Evolutionary conservation across 2,329 filamentous ascomycete genomes (phyloP), one percentile per base, ranked within the genome.

Genomic region (Teratosphaeria nubilosa): DNA sequence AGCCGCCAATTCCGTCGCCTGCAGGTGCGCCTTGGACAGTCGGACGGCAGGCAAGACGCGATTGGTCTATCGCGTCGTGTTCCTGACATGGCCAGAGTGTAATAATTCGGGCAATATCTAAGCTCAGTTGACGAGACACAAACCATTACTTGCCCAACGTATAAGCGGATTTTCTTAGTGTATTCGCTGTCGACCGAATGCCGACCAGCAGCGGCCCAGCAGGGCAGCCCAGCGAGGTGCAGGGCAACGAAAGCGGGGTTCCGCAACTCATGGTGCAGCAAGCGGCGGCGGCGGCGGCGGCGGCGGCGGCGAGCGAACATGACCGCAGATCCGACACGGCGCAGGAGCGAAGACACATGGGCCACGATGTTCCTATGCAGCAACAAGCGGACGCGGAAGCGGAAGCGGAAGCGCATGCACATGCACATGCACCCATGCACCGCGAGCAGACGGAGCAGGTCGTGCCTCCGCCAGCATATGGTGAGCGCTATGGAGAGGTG

Each of bases 401-500:
- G n/a, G 10, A 37, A n/a, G 27, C 5, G 7, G 27, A 30, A 30
- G 5, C 27, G 7, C 27, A 30, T 30, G 5, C n/a, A 16, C 31
- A 14, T 22, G 11, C 16, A 20, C 31, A 27, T 6, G 4, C 37
- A 30, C 32, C 27, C 31, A 53, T 20, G 9, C 30, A 50, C 7
- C 50, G 16, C 51, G 34, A 37, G 24, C 13, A 14, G 25, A 55
- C 25, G 14, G 55, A 56, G 10, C 37, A 51, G 14, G 64, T 69
- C 20, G 61, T 69, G 6, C 73, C 74, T 9, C 72, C 72, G 16
- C 73, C 74, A 24, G 70, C 71, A 6, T 76, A 74, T 58, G 73
- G 73, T 41, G 71, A 73, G 14, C 64, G 70, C 20, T 72, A 72
- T 56, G 72, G 73, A 53, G 62, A 66, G 25, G 67, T 76, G 30